These are phyloP conservation scores for Aspergillus biplanus DNA, from an alignment of 495 filamentous ascomycete genomes.

Conservation along the genomic window DNA sequence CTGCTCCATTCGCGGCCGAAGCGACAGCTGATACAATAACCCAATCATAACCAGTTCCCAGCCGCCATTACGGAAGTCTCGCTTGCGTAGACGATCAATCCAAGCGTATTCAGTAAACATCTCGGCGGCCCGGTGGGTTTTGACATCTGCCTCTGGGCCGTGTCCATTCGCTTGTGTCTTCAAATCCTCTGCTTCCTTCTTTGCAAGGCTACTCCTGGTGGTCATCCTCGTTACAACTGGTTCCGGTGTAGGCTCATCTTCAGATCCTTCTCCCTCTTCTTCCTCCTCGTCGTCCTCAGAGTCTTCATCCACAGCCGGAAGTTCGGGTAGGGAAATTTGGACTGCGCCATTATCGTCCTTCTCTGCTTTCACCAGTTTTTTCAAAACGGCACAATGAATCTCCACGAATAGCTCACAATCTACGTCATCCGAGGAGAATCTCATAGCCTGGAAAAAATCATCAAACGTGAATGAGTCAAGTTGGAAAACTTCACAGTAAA, in stretches of 20 bases:
- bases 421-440: constrained; percentile 72
- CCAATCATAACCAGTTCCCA: constrained; percentile 93
- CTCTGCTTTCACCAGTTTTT: constrained; percentile 77
- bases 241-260: constrained; percentile 58
- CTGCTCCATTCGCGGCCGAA: constrained; percentile 67
- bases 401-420: constrained; percentile 90
- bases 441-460: constrained; percentile 89
- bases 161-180: constrained; percentile 50
- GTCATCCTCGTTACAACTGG: constrained; percentile 69
- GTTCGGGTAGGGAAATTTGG: constrained; percentile 76
- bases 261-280: constrained; percentile 56
- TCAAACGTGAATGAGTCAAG: constrained; percentile 98
- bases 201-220: constrained; percentile 82
- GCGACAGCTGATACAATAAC: constrained; percentile 80
- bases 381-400: constrained; percentile 88
- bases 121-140: constrained; percentile 77
- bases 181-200: constrained; percentile 70
- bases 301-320: constrained; percentile 60
- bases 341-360: constrained; percentile 74
- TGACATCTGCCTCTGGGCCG: constrained; percentile 38
- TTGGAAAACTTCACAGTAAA: constrained; percentile 90
- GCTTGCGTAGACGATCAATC: constrained; percentile 79
- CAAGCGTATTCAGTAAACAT: constrained; percentile 70
- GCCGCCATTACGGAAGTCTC: constrained; percentile 87
- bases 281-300: constrained; percentile 50